Evolutionary conservation across 805 yeast species (phyloP).

Genomic region (Metschnikowia cerradonensis): DNA sequence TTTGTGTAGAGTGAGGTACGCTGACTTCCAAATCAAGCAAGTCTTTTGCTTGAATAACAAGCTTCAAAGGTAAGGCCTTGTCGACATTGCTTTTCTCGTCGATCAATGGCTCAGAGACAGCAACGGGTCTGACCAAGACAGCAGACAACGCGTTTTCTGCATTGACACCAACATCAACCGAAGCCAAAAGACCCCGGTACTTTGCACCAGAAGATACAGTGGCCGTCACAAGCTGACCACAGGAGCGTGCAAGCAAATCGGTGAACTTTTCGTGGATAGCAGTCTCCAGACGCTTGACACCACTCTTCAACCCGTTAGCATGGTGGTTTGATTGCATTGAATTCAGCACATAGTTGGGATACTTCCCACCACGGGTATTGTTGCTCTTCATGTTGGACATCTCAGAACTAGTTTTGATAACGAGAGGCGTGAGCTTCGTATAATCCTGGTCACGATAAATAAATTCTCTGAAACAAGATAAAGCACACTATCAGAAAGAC

Average conservation of each 20-base stretch:
- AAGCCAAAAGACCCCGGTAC: constrained; percentile 55
- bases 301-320: background rate
- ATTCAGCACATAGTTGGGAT: constrained; percentile 1
- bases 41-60: constrained; percentile 48
- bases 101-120: constrained; percentile 24
- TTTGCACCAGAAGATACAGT: constrained; percentile 60
- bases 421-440: background rate
- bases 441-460: background rate
- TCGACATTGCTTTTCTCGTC: constrained; percentile 25
- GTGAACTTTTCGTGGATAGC: constrained; percentile 3
- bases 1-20: background rate
- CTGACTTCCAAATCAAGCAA: constrained; percentile 46
- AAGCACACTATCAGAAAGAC: background rate
- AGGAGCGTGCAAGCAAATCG: constrained; percentile 17
- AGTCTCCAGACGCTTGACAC: constrained; percentile 1
- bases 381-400: constrained; percentile 7
- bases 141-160: constrained; percentile 48
- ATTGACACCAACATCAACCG: constrained; percentile 36
- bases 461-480: background rate
- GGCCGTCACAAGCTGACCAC: constrained; percentile 52
- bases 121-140: constrained; percentile 49
- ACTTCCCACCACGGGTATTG: constrained; percentile 11
- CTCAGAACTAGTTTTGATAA: background rate
- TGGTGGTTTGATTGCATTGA: background rate
- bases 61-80: constrained; percentile 40